Base-by-base conservation (phyloP, 2,329 filamentous ascomycete genomes). In the Pseudopithomyces maydicus region DNA sequence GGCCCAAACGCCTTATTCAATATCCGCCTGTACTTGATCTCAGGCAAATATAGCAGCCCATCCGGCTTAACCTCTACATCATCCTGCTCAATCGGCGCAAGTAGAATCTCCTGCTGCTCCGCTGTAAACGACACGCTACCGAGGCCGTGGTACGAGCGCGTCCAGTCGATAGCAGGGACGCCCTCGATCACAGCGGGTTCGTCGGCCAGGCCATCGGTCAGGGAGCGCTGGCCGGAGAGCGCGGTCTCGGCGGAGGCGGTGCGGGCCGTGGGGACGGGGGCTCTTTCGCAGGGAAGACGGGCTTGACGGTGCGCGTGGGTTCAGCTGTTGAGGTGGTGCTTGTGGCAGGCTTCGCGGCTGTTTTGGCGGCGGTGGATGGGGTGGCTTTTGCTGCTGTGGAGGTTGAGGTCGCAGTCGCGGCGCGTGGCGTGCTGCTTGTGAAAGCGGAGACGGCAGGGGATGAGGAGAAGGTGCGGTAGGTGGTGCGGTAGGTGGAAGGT, bases 21-120 rank as follows among this genome's bases (percentile, higher is more conserved):
- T 62, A 96, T 94, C 61, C 94, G 83, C 43, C 95, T 83, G 79
- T 99, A 99, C 80, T 98, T 97, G 82, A 99, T 98, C 82, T 99
- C 95, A 12, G 95, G 95, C 56, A 99, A 82, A 75, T 98, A 99
- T 57, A 98, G 82, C 66, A 99, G 94, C 33, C 95, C 95, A 79
- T 99, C 95, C 32, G 95, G 94, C 81, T 99, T 99, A 73, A 99
- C 90, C 81, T 99, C 95, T 54, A 99, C 88, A 77, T 98, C 94
- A 46, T 88, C 84, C 0, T 84, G 79, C 52, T 86, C 79, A 12
- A 96, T 74, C 1, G 88, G 87, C 55, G 85, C 81, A 60, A 90
- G 84, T 45, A 97, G 82, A 19, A 91, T 83, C 15, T 86, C 82
- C 10, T 85, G 83, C 52, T 89, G 85, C 76, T 92, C 88, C 44